Conservation (phyloP, 2,329 filamentous ascomycete species). For the Epichloe baconii region DNA sequence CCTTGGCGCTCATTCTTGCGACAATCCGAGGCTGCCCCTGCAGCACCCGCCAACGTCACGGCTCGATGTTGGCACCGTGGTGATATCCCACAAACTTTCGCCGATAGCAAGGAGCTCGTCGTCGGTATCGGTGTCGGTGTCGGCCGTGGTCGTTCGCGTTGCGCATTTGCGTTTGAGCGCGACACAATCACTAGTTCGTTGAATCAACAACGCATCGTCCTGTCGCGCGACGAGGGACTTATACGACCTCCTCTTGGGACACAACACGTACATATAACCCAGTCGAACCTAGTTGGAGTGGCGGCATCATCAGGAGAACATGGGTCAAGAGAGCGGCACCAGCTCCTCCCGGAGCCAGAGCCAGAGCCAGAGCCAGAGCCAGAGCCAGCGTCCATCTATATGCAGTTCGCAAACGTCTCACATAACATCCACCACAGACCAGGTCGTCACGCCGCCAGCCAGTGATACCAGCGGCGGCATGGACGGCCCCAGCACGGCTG, state of each 20-base stretch:
- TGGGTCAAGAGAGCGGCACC: constrained; percentile 3
- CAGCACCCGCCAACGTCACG: not conserved
- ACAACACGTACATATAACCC: too few relatives aligned
- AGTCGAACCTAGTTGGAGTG: too few relatives aligned
- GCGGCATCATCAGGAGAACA: not conserved
- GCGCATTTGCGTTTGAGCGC: not conserved
- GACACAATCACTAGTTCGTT: not conserved
- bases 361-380: too few relatives aligned
- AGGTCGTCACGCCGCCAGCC: constrained; percentile 16
- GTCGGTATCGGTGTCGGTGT: too few relatives aligned
- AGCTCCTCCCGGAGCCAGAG: constrained; percentile 5
- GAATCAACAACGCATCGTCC: not conserved
- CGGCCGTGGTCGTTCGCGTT: not conserved
- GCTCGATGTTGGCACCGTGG: not conserved
- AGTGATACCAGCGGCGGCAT: constrained; percentile 11
- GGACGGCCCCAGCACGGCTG: constrained; percentile 5
- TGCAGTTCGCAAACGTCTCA: constrained; percentile 17
- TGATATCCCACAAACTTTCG: not conserved
- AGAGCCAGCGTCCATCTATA: constrained; percentile 8
- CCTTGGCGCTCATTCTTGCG: not conserved
- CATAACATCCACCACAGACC: constrained; percentile 14
- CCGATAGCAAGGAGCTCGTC: not conserved
- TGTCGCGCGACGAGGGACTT: not conserved
- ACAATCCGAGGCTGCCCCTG: not conserved
- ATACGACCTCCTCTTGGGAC: not conserved